Percentiles rank a stretch among this genome's conserved stretches.
phyloP scores from a whole-genome alignment of 1,284 basidiomycete species.

The Rhodotorula sp. region DNA sequence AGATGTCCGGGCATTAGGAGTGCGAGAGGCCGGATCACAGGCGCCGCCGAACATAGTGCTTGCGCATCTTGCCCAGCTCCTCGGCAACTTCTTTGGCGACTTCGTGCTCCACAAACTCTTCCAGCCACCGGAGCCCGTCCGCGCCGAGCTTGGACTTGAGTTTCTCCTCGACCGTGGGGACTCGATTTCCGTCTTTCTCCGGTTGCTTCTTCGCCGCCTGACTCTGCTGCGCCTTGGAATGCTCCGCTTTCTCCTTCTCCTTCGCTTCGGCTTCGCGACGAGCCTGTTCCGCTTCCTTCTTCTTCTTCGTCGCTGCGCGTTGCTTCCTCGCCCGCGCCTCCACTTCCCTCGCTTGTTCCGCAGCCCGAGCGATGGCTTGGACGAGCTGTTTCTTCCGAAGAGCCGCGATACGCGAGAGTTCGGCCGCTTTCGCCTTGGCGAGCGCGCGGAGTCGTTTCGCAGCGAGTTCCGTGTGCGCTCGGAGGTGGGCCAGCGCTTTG shows the following conservation, averaged over 20 bases:
- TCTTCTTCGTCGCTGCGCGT: not conserved
- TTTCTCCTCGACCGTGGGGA: slow-evolving; percentile 4
- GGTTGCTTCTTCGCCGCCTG: not conserved
- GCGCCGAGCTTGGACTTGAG: not conserved
- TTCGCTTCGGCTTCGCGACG: not conserved
- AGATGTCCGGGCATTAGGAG: not conserved
- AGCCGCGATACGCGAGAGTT: not conserved
- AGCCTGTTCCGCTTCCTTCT: not conserved
- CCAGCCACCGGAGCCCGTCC: not conserved
- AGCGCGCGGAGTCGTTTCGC: not conserved
- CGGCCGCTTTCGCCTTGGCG: not conserved
- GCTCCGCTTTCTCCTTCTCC: not conserved
- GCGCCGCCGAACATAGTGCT: not conserved
- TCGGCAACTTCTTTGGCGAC: slow-evolving; percentile 9
- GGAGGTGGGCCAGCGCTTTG: slow-evolving; percentile 10
- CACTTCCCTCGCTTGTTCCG: not conserved
- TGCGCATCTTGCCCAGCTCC: not conserved
- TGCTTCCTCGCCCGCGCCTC: not conserved
- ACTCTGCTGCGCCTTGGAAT: too few relatives aligned
- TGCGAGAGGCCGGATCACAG: not conserved
- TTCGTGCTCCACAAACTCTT: slow-evolving; percentile 16
- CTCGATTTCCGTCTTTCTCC: not conserved
- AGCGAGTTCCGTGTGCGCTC: not conserved
- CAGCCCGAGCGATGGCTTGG: not conserved
- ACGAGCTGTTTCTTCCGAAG: not conserved